Percentiles rank a stretch among this genome's conserved stretches.
Evolutionary conservation across 495 filamentous ascomycete genomes (phyloP).

Genomic region (Halenospora varia): DNA sequence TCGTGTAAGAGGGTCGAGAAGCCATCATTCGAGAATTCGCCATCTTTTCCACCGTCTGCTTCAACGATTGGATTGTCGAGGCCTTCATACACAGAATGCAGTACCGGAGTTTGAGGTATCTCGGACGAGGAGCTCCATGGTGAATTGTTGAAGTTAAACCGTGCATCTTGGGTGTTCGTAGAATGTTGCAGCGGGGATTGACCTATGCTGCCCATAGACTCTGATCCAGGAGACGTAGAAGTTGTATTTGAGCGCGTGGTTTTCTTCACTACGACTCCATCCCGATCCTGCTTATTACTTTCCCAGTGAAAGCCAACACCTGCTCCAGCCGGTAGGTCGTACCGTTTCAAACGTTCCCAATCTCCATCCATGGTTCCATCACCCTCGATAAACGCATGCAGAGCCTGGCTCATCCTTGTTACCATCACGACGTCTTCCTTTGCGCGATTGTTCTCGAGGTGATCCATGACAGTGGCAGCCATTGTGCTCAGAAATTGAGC

Average conservation of each 20-base stretch:
- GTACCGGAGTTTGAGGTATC: slow-evolving; percentile 3
- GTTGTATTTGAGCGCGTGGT: too few relatives aligned
- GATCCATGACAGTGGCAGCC: slow-evolving; percentile 36
- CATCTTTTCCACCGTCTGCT: slow-evolving; percentile 1
- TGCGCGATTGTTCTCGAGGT: slow-evolving; percentile 34
- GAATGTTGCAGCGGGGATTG: slow-evolving; percentile 15
- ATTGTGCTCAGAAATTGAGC: slow-evolving; percentile 36
- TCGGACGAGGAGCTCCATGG: slow-evolving; percentile 8
- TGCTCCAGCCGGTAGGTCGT: slow-evolving; percentile 10
- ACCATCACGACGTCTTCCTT: slow-evolving; percentile 29
- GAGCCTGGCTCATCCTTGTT: slow-evolving; percentile 31
- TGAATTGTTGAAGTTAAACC: slow-evolving; percentile 14
- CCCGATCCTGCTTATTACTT: slow-evolving; percentile 9
- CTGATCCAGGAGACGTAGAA: not conserved
- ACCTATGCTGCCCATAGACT: not conserved
- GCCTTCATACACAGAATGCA: slow-evolving; percentile 15
- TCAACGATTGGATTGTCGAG: slow-evolving; percentile 14
- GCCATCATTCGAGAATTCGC: slow-evolving; percentile 13
- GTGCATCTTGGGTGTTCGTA: slow-evolving; percentile 1
- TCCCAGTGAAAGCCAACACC: slow-evolving; percentile 16
- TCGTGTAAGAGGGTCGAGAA: slow-evolving; percentile 30
- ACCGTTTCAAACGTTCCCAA: slow-evolving; percentile 14
- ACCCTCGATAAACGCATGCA: slow-evolving; percentile 31
- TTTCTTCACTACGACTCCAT: slow-evolving; percentile 1
- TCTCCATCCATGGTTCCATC: slow-evolving; percentile 19